Base-by-base conservation (phyloP, 1,139 yeast genomes). In the Zygosaccharomyces sapae region DNA sequence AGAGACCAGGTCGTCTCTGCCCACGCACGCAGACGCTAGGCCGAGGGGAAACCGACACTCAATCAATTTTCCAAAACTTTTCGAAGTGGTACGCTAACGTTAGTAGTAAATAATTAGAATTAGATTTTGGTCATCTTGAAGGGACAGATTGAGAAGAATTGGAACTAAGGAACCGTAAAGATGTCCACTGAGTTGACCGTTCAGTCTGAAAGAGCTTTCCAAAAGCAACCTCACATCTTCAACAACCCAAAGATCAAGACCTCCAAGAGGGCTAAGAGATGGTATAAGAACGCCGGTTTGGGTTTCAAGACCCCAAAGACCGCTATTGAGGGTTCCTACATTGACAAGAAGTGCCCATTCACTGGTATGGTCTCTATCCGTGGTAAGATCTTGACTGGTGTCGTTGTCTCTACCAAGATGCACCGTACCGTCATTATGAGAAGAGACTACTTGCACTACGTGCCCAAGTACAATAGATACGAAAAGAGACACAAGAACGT, bases 181-280 rank as follows among this genome's bases (percentile, higher is more conserved):
- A 92, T 92, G 97, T 95, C 97, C 76, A 86, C 97, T 77, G 98
- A 92, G 85, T 89, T 92, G 81, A 89, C 96, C 76, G 98, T 92
- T 80, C 99, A 92, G 86, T 86, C 97, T 74, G 98, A 94, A 84
- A 92, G 96, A 81, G 98, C 98, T 87, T 92, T 85, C 96, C 98
- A 92, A 86, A 94, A 92, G 97, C 98, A 92, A 87, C 97, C 97
- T 74, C 98, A 94, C 83, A 90, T 94, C 83, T 92, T 92, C 95
- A 90, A 90, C 81, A 92, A 92, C 92, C 89, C 97, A 83, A 92
- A 92, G 88, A 85, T 96, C 70, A 89, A 86, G 89, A 96, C 94
- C 75, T 83, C 82, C 89, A 88, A 87, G 80, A 86, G 90, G 81
- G 86, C 96, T 85, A 90, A 92, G 92, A 90, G 99, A 87, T 92